These are phyloP conservation scores for Yamadazyma blattariae DNA, from an alignment of 1,139 yeast species.

Conservation along the genomic window DNA sequence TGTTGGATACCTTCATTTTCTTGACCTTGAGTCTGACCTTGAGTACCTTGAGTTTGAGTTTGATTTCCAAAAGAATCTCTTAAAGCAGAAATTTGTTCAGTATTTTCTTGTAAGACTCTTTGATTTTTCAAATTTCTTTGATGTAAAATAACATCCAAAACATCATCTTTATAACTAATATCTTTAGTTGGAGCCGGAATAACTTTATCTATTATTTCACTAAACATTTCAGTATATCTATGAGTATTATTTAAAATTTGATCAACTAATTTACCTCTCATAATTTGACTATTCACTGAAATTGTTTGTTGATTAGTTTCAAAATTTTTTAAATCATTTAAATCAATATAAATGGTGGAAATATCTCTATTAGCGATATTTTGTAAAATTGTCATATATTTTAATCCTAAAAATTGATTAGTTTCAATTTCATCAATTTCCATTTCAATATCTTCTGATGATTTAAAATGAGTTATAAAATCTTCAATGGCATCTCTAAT, in stretches of 20 bases:
- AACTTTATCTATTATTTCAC: conserved; percentile 69
- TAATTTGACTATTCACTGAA: conserved; percentile 18
- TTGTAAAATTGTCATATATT: conserved; percentile 76
- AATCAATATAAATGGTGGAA: conserved; percentile 65
- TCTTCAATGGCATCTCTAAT: conserved; percentile 51
- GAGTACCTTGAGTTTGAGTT: conserved; percentile 9
- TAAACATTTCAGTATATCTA: conserved; percentile 75
- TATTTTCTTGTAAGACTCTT: conserved; percentile 65
- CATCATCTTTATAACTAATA: conserved; percentile 80
- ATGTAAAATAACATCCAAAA: conserved; percentile 86
- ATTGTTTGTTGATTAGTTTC: conserved; percentile 43
- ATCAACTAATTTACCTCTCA: conserved; percentile 42
- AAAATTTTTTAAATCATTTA: conserved; percentile 77
- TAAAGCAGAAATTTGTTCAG: conserved; percentile 46
- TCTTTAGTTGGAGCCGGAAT: conserved; percentile 84
- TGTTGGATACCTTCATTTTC: conserved; percentile 15
- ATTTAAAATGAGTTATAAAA: conserved; percentile 60
- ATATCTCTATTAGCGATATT: conserved; percentile 79
- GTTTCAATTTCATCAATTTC: conserved; percentile 4
- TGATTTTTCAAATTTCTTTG: conserved; percentile 84
- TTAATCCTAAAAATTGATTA: conserved; percentile 47
- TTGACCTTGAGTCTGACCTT: conserved; percentile 16
- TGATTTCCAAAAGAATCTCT: conserved; percentile 32
- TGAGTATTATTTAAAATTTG: conserved; percentile 70
- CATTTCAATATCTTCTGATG: conserved; percentile 21